phyloP scores from a whole-genome alignment of 495 filamentous ascomycete species.

The Annulohypoxylon moriforme region DNA sequence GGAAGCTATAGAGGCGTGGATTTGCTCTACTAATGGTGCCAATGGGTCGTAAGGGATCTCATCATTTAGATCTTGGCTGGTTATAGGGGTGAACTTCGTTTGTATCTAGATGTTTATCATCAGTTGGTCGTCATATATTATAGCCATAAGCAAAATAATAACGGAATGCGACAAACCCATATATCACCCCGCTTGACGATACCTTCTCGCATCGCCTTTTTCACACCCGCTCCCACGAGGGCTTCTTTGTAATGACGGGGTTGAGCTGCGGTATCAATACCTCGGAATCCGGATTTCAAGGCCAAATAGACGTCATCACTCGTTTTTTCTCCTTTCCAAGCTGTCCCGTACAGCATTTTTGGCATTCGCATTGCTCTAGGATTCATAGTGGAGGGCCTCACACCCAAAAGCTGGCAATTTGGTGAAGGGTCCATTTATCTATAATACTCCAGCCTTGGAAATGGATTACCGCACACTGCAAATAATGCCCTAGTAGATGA shows the following conservation, averaged over 20 bases:
- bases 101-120: conserved; percentile 66
- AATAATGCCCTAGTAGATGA: neutral
- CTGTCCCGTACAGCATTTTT: conserved; percentile 81
- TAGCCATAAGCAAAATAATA: too few species aligned
- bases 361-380: conserved; percentile 55
- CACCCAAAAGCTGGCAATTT: neutral
- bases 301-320: conserved; percentile 75
- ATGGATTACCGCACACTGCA: neutral
- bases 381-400: conserved; percentile 19
- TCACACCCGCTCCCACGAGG: conserved; percentile 74
- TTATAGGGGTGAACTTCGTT: conserved; percentile 79
- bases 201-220: conserved; percentile 66
- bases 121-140: conserved; percentile 11
- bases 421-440: neutral
- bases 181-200: conserved; percentile 69
- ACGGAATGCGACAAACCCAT: conserved; percentile 60
- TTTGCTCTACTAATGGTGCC: conserved; percentile 66
- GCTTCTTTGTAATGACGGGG: conserved; percentile 82
- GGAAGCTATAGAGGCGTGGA: conserved; percentile 71
- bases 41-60: conserved; percentile 67
- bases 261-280: conserved; percentile 82
- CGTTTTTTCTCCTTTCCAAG: conserved; percentile 85
- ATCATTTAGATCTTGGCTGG: conserved; percentile 65
- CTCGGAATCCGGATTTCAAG: conserved; percentile 76
- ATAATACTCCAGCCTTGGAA: neutral